Evolutionary conservation across 2,329 filamentous ascomycete species (phyloP).

Genomic region (Ophiocordyceps polyrhachis-furcata): DNA sequence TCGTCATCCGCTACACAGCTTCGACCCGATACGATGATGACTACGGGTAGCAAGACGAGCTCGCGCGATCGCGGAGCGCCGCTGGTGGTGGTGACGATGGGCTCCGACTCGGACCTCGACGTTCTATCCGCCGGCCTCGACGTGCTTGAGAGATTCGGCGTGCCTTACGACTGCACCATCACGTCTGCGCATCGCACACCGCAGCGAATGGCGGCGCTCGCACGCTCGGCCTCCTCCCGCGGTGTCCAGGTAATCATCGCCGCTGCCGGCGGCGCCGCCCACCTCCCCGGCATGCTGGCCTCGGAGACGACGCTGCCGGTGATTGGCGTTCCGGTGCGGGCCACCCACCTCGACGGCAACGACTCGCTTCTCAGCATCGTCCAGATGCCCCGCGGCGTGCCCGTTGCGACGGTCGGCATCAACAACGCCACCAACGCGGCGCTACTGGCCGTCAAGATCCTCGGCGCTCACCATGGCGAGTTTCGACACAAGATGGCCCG

Average conservation of each 20-base stretch:
- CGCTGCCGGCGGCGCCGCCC: conserved; percentile 55
- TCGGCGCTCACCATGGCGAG: conserved; percentile 37
- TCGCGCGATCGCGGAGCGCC: conserved; percentile 20
- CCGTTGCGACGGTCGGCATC: conserved; percentile 59
- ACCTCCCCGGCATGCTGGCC: conserved; percentile 57
- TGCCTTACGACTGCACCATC: conserved; percentile 55
- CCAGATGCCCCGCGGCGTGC: conserved; percentile 58
- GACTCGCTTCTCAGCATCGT: conserved; percentile 57
- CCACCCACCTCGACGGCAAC: conserved; percentile 50
- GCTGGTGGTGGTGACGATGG: conserved; percentile 64
- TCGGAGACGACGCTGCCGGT: conserved; percentile 54
- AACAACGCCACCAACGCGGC: conserved; percentile 67
- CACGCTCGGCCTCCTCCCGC: conserved; percentile 39
- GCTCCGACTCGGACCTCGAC: conserved; percentile 59
- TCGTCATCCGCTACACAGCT: conserved; percentile 18
- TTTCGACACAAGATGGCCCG: conserved; percentile 37
- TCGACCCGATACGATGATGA: conserved; percentile 9
- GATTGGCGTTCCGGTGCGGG: conserved; percentile 62
- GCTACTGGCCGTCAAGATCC: conserved; percentile 48
- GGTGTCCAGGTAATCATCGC: conserved; percentile 61
- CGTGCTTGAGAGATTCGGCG: conserved; percentile 48
- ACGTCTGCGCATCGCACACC: conserved; percentile 68
- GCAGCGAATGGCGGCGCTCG: conserved; percentile 48
- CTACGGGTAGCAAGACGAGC: conserved; percentile 5
- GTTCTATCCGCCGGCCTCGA: conserved; percentile 48